phyloP scores from a whole-genome alignment of 192 early-diverging fungal genomes.

The Gonapodya prolifera region DNA sequence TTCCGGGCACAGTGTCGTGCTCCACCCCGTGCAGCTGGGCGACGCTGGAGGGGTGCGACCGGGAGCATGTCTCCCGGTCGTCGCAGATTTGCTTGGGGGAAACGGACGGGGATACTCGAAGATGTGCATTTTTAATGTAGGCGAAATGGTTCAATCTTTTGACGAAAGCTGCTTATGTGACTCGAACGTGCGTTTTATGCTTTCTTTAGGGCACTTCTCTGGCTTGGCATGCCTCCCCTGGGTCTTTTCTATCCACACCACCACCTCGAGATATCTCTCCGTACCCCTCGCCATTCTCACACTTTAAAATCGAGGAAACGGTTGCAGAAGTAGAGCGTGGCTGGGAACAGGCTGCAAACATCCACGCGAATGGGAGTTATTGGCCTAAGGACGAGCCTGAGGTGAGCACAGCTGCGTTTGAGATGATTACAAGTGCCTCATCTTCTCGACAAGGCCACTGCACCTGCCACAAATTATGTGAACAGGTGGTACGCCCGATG shows the following conservation, averaged over 20 bases:
- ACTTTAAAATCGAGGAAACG: neutral
- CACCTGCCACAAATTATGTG: neutral
- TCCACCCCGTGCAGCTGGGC: neutral
- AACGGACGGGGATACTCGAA: neutral
- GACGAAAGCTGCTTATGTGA: neutral
- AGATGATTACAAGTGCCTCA: neutral
- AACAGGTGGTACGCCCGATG: neutral
- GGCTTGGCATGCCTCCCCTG: neutral
- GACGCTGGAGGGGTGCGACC: slow-evolving; percentile 1
- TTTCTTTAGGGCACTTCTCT: neutral
- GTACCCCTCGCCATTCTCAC: neutral
- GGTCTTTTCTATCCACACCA: neutral
- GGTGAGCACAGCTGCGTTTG: neutral
- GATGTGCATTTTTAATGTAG: neutral
- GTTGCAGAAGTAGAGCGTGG: neutral
- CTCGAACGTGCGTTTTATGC: too few relatives aligned
- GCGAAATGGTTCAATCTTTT: neutral
- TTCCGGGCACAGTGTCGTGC: neutral
- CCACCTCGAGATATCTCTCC: neutral
- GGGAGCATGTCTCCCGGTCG: neutral
- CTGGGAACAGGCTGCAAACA: neutral
- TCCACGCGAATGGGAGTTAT: neutral
- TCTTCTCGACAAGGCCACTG: neutral
- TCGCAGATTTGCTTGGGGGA: neutral
- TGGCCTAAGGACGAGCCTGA: neutral